Conservation (phyloP, 139 green algal species). For the Volvox reticuliferus region DNA sequence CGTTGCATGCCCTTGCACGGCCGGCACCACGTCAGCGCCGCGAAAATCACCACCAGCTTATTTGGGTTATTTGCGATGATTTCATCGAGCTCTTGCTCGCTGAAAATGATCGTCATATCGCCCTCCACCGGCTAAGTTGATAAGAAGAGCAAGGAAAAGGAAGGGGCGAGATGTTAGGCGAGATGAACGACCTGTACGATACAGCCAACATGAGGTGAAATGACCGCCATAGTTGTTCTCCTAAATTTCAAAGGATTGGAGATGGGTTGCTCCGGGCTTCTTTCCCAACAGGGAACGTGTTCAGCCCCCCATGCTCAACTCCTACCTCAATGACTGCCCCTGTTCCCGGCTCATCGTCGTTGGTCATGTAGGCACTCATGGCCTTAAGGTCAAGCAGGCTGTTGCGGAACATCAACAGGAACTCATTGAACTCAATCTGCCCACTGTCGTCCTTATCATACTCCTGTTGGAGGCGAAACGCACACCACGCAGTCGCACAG, state of each 20-base stretch:
- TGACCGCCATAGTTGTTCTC: too few species aligned
- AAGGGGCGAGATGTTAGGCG: not conserved
- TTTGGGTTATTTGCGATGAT: slow-evolving; percentile 30
- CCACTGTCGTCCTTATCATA: slow-evolving; percentile 65
- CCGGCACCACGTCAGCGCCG: slow-evolving; percentile 69
- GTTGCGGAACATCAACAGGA: slow-evolving; percentile 72
- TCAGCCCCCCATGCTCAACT: too few species aligned
- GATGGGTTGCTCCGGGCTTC: too few species aligned
- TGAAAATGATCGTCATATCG: slow-evolving; percentile 64
- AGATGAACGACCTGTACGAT: too few species aligned
- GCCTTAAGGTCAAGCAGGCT: slow-evolving; percentile 63
- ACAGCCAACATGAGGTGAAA: too few species aligned
- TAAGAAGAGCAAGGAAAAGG: not conserved
- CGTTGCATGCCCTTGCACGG: slow-evolving; percentile 70
- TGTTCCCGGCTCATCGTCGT: not conserved
- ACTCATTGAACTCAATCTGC: slow-evolving; percentile 67
- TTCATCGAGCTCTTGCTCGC: slow-evolving; percentile 63
- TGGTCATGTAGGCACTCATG: slow-evolving; percentile 36
- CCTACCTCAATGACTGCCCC: slow-evolving; percentile 7
- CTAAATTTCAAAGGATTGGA: too few species aligned
- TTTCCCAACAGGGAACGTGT: too few species aligned
- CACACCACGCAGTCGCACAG: not conserved
- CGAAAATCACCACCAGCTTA: slow-evolving; percentile 67
- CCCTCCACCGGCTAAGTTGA: slow-evolving; percentile 50
- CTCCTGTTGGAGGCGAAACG: not conserved